A percentile compares a stretch with the other conserved stretches of the same genome.
Evolutionary conservation across 257 asterid species (phyloP).

Genomic region (Apocynum venetum): DNA sequence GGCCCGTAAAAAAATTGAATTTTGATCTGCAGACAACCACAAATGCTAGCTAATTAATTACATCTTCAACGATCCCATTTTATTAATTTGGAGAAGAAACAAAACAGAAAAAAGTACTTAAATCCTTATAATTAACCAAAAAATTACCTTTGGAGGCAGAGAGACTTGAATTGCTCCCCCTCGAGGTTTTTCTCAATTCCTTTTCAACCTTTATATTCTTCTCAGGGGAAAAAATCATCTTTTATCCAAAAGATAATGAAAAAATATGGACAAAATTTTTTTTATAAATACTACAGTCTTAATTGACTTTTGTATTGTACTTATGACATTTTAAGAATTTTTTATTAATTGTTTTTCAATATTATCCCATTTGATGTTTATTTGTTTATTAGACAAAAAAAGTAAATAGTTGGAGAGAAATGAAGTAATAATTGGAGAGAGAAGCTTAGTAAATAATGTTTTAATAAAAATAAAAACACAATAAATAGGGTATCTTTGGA

Average conservation of each 20-base stretch:
- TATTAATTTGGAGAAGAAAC: neutral
- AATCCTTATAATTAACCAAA: neutral
- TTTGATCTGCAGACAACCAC: conserved; percentile 19
- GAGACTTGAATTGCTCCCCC: conserved; percentile 11
- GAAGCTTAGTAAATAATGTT: no score
- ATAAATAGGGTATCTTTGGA: no score
- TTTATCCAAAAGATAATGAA: neutral
- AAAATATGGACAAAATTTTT: no score
- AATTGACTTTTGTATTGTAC: no score
- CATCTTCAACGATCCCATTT: neutral
- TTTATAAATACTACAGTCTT: no score
- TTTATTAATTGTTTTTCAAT: no score
- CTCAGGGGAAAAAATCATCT: neutral
- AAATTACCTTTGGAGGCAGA: conserved; percentile 2
- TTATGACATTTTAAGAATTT: no score
- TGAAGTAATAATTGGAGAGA: no score
- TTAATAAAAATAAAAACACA: no score
- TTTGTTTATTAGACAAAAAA: no score
- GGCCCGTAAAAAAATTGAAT: conserved; percentile 1
- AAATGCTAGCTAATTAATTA: conserved; percentile 15
- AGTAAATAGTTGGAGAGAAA: no score
- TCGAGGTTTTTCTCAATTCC: conserved; percentile 6
- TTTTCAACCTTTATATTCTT: neutral
- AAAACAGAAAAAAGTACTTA: neutral
- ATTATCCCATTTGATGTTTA: no score